A percentile compares a stretch with the other conserved stretches of the same genome.
phyloP scores from a whole-genome alignment of 1,284 basidiomycete genomes.

The Phellopilus nigrolimitatus region DNA sequence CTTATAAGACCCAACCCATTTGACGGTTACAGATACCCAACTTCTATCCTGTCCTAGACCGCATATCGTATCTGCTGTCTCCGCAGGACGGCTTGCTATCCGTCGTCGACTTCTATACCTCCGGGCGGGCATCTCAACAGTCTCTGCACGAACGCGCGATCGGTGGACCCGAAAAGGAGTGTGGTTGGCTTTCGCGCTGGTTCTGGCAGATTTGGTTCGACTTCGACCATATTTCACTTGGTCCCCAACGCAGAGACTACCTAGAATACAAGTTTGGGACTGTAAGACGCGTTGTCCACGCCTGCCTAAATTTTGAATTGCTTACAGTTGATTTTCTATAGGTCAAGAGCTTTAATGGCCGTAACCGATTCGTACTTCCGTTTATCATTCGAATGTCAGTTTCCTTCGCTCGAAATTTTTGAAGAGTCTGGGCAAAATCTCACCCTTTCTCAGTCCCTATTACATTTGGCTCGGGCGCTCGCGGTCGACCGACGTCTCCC shows the following conservation, averaged over 20 bases:
- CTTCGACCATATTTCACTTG: constrained; percentile 71
- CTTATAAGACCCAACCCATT: not conserved
- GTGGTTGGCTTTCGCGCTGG: constrained; percentile 71
- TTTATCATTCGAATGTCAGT: constrained; percentile 62
- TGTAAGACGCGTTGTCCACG: constrained; percentile 28
- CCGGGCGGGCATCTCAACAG: constrained; percentile 42
- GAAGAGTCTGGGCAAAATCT: not conserved
- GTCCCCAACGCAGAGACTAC: constrained; percentile 68
- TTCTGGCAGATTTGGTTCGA: constrained; percentile 70
- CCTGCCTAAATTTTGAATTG: constrained; percentile 23
- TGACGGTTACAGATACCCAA: constrained; percentile 53
- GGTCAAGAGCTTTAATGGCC: constrained; percentile 67
- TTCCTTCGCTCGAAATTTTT: not conserved
- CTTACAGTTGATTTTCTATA: constrained; percentile 23
- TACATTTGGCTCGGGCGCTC: constrained; percentile 80
- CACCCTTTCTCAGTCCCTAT: constrained; percentile 42
- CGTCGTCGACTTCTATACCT: constrained; percentile 81
- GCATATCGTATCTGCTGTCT: constrained; percentile 66
- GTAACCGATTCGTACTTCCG: constrained; percentile 69
- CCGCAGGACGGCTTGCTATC: constrained; percentile 62
- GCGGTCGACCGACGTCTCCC: constrained; percentile 57
- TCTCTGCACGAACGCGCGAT: constrained; percentile 62
- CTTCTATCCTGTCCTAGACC: constrained; percentile 66
- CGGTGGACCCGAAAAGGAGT: constrained; percentile 65
- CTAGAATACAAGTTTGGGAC: constrained; percentile 82